Evolutionary conservation across 257 asterid genomes (phyloP).

Genomic region (Jaltomata sinuosa): DNA sequence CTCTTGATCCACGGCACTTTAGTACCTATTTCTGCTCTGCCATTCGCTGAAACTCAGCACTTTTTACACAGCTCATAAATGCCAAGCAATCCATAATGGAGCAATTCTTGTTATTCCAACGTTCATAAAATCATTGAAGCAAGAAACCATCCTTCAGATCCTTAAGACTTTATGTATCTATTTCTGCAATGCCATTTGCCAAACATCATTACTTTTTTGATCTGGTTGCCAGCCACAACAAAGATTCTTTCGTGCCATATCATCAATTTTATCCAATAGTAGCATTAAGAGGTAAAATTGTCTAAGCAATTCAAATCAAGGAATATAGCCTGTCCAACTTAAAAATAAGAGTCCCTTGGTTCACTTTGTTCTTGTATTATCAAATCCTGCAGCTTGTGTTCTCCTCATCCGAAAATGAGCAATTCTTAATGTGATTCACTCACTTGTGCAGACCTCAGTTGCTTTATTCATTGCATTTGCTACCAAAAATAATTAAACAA

Average conservation of each 20-base stretch:
- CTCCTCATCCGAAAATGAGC: background rate
- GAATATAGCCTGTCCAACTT: background rate
- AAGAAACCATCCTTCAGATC: background rate
- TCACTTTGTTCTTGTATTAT: background rate
- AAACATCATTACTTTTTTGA: background rate
- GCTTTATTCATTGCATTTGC: background rate
- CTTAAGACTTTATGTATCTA: background rate
- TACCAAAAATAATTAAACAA: too few relatives aligned
- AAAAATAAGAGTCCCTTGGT: background rate
- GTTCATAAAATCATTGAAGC: background rate
- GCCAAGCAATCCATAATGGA: background rate
- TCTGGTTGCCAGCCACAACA: background rate
- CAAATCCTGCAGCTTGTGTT: background rate
- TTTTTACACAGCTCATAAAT: background rate
- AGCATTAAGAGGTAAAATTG: background rate
- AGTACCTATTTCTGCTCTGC: conserved; percentile 2
- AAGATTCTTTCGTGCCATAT: background rate
- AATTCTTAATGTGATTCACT: background rate
- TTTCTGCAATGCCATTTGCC: conserved; percentile 1
- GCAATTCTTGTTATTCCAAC: background rate
- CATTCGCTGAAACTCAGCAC: background rate
- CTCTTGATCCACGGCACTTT: background rate
- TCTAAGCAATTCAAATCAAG: background rate
- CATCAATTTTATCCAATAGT: background rate
- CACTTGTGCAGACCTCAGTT: background rate